A percentile compares a stretch with the other conserved stretches of the same genome.
These are phyloP conservation scores for Amaranthus tricolor DNA, from an alignment of 179 eudicot species.

Conservation along the genomic window DNA sequence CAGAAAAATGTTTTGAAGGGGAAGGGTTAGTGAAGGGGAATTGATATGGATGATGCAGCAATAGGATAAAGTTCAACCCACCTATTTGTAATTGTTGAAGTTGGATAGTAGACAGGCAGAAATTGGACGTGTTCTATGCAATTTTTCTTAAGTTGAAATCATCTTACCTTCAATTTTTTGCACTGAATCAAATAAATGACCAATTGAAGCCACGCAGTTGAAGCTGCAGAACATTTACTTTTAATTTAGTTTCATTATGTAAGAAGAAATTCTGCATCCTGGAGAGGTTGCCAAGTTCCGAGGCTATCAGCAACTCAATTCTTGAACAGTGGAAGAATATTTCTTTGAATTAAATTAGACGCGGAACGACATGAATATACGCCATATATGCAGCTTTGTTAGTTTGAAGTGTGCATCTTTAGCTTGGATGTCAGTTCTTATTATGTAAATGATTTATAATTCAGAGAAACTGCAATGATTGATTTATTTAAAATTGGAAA, in stretches of 20 bases:
- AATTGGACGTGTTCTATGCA: too few species aligned
- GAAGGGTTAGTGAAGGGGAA: too few species aligned
- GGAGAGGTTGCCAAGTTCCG: background rate
- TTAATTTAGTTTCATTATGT: background rate
- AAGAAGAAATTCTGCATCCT: background rate
- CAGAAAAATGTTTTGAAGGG: too few species aligned
- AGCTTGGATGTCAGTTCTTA: background rate
- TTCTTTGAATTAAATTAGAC: background rate
- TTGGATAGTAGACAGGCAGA: too few species aligned
- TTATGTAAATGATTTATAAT: background rate
- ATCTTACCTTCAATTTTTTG: too few species aligned
- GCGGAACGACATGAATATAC: background rate
- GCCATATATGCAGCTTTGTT: constrained; percentile 5
- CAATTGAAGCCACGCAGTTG: background rate
- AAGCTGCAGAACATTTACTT: background rate
- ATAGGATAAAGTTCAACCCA: too few species aligned
- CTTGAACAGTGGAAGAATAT: background rate
- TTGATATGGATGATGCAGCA: too few species aligned
- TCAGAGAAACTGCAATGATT: background rate
- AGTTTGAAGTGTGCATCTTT: background rate
- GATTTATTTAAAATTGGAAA: background rate
- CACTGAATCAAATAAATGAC: background rate
- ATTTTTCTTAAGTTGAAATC: too few species aligned
- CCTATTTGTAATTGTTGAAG: too few species aligned
- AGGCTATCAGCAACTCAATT: background rate